phyloP scores from a whole-genome alignment of 75 land plant genomes.

The Azolla pinnata region DNA sequence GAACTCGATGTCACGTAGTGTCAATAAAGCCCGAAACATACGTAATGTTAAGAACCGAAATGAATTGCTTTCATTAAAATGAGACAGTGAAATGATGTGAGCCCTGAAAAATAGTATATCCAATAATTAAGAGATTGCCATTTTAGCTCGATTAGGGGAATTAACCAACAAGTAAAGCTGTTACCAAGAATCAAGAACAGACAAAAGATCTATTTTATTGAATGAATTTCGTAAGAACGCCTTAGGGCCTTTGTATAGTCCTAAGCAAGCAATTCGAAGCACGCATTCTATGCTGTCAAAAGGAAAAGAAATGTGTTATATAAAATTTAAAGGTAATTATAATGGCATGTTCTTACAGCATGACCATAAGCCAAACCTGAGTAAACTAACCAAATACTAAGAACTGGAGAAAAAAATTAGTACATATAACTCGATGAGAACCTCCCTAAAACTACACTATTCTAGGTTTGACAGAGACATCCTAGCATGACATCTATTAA shows the following conservation, averaged over 20 bases:
- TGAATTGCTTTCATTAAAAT: neutral
- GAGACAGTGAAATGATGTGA: neutral
- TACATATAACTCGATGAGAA: no score
- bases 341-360: no score
- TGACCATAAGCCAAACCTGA: no score
- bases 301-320: neutral
- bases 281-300: neutral
- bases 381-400: no score
- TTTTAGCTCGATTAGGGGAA: neutral
- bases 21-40: neutral
- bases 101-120: no score
- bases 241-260: slow-evolving; percentile 5
- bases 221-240: neutral
- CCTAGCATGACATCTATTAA: no score
- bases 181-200: slow-evolving; percentile 8
- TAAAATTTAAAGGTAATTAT: neutral
- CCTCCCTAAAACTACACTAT: no score
- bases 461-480: no score
- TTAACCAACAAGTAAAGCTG: neutral
- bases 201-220: slow-evolving; percentile 1
- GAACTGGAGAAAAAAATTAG: no score
- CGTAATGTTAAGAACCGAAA: neutral
- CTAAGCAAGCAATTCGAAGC: slow-evolving; percentile 3
- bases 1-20: slow-evolving; percentile 7
- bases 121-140: neutral